phyloP scores from a whole-genome alignment of 768 basidiomycete genomes.

The Leccinum ochraceum region DNA sequence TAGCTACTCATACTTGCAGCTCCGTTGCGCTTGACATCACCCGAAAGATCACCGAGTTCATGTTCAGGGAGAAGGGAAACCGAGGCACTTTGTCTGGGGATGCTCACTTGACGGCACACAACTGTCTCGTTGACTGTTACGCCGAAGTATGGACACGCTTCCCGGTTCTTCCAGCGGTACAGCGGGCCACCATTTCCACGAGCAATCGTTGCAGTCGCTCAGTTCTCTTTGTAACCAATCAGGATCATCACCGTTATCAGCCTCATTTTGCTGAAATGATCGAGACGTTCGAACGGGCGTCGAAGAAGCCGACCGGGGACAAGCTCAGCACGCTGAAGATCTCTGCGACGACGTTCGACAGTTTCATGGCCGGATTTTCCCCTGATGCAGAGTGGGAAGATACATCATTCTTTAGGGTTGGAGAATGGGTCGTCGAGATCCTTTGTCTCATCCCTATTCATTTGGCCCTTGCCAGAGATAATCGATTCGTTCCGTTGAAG shows the following conservation, averaged over 20 bases:
- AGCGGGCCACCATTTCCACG: conserved; percentile 42
- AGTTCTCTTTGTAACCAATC: conserved; percentile 46
- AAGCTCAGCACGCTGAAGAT: conserved; percentile 40
- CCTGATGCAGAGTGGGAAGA: conserved; percentile 20
- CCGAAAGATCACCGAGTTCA: conserved; percentile 56
- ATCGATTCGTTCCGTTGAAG: conserved; percentile 61
- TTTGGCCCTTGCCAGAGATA: conserved; percentile 58
- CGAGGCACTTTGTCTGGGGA: conserved; percentile 22
- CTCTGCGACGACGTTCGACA: conserved; percentile 28
- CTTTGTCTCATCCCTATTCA: conserved; percentile 67
- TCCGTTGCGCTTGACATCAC: conserved; percentile 57
- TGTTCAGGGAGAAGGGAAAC: conserved; percentile 47
- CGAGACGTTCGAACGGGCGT: conserved; percentile 46
- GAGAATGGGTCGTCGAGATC: conserved; percentile 64
- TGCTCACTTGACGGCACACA: conserved; percentile 38
- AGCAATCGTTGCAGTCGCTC: conserved; percentile 32
- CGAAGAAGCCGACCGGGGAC: conserved; percentile 53
- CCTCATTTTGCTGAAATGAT: conserved; percentile 49
- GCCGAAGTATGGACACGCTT: conserved; percentile 61
- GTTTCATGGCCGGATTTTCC: conserved; percentile 19
- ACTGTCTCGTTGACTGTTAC: conserved; percentile 54
- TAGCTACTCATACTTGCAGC: conserved; percentile 30
- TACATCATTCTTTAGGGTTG: conserved; percentile 42
- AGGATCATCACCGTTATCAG: conserved; percentile 35
- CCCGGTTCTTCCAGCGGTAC: conserved; percentile 54